phyloP scores from a whole-genome alignment of 345 rosid genomes.

The Syzygium aromaticum region DNA sequence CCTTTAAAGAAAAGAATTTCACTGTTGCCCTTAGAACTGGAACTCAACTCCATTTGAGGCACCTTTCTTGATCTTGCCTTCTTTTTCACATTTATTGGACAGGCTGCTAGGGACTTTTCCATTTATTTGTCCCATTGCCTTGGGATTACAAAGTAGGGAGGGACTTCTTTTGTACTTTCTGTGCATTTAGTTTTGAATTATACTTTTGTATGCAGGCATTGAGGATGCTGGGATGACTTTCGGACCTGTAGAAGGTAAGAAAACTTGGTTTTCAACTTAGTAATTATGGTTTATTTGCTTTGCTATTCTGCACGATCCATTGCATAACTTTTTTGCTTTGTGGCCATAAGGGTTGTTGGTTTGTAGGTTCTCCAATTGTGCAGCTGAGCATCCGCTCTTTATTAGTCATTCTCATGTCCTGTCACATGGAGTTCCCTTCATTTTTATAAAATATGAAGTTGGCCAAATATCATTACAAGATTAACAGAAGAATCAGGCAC shows the following conservation, averaged over 20 bases:
- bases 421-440: not conserved
- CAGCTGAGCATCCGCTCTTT: not conserved
- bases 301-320: not conserved
- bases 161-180: not conserved
- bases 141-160: not conserved
- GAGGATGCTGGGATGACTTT: slow-evolving; percentile 78
- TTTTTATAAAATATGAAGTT: not conserved
- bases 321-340: not conserved
- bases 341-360: not conserved
- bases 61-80: not conserved
- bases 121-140: not conserved
- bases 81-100: not conserved
- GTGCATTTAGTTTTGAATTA: not conserved
- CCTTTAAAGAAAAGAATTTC: not conserved
- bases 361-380: not conserved
- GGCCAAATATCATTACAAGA: not conserved
- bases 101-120: not conserved
- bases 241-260: slow-evolving; percentile 90
- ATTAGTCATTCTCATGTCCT: not conserved
- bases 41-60: not conserved
- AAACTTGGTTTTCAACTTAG: slow-evolving; percentile 1
- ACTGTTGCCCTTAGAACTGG: not conserved
- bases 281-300: slow-evolving; percentile 2
- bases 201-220: slow-evolving; percentile 54
- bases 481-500: not conserved